Evolutionary conservation across 352 stramenopile genomes (phyloP), one percentile per base, ranked within the genome.

Genomic region (Phytophthora syringae): DNA sequence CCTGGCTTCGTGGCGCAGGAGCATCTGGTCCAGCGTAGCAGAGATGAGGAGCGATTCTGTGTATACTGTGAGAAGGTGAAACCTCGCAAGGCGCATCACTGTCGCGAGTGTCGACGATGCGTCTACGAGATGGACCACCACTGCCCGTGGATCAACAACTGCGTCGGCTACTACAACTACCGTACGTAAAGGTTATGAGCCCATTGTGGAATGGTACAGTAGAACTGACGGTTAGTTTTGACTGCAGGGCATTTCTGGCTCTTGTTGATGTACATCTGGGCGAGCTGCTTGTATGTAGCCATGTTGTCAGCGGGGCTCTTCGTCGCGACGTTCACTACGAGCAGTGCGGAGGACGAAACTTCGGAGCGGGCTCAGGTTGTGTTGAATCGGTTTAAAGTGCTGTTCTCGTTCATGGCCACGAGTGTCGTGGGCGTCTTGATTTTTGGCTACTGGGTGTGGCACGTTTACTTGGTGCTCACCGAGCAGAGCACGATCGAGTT

Each of bases 91-190:
- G 79, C 80, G 21, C 80, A 91, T 53, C 82, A 91, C 51, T 91
- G 82, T 71, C 80, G 78, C 27, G 78, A 98, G 28, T 98, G 93
- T 77, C 78, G 87, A 51, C 67, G 83, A 55, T 98, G 94, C 53
- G 88, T 98, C 28, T 89, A 96, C 60, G 95, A 98, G 75, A 98
- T 99, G 95, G 97, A 99, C 77, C 97, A 99, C 90, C 94, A 99
- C 70, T 98, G 96, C 67, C 95, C 95, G 9, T 99, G 96, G 96
- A 85, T 99, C 18, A 99, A 99, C 79, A 99, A 99, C 80, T 99
- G 96, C 69, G 90, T 99, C 24, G 97, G 96, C 34, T 96, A 97
- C 68, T 84, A 92, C 62, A 99, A 99, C 81, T 97, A 99, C 82
- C 44, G 78, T 86, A 62, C 11, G 77, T 76, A 25, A 27, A 48